A percentile compares a stretch with the other conserved stretches of the same genome.
Evolutionary conservation across 768 basidiomycete genomes (phyloP).

Genomic region (Mycena pura): DNA sequence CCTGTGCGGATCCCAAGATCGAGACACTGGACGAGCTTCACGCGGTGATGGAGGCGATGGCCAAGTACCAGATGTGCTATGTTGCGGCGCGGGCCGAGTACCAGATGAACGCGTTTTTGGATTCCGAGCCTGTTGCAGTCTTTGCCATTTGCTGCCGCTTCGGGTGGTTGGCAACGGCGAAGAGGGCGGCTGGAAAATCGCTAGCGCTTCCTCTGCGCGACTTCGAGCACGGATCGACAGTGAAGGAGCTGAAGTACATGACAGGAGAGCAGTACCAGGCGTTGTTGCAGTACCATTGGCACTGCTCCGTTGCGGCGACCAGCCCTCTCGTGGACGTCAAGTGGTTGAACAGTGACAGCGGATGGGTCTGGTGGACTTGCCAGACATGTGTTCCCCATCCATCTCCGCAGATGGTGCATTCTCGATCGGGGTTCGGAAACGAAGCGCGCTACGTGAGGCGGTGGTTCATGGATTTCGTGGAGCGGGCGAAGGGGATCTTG

Average conservation of each 20-base stretch:
- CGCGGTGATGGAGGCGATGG: neutral
- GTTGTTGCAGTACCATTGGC: neutral
- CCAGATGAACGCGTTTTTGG: neutral
- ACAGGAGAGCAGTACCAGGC: slow-evolving; percentile 4
- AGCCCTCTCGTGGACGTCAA: neutral
- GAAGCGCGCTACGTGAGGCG: neutral
- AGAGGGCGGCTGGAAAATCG: neutral
- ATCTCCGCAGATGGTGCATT: neutral
- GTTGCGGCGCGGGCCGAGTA: neutral
- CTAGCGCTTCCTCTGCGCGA: neutral
- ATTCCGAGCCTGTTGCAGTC: neutral
- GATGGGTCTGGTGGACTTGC: slow-evolving; percentile 1
- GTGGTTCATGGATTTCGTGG: slow-evolving; percentile 4
- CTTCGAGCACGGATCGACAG: neutral
- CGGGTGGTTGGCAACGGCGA: neutral
- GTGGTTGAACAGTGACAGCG: neutral
- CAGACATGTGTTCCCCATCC: neutral
- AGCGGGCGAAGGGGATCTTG: neutral
- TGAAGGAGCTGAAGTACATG: slow-evolving; percentile 1
- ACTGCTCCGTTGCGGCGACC: neutral
- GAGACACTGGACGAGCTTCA: neutral
- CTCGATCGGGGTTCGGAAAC: neutral
- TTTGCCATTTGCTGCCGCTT: neutral
- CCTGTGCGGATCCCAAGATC: neutral
- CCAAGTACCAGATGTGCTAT: neutral